Evolutionary conservation across 352 stramenopile genomes (phyloP).

Genomic region (Phytophthora sansomeana): DNA sequence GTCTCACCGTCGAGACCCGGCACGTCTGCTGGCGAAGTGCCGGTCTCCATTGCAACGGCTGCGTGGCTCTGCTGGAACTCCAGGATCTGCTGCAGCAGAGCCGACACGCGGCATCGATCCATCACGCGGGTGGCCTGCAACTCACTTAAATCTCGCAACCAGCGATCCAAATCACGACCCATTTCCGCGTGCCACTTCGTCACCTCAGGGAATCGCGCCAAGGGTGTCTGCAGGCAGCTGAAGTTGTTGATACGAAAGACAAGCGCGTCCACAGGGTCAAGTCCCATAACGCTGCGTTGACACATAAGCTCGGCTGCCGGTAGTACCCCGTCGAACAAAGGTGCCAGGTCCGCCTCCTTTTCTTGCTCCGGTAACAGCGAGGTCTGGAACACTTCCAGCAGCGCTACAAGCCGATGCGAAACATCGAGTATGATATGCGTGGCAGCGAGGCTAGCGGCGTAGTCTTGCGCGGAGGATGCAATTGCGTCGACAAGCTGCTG

Average conservation of each 20-base stretch:
- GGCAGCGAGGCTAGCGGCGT: slow-evolving; percentile 63
- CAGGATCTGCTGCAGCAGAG: slow-evolving; percentile 51
- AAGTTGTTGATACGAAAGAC: slow-evolving; percentile 82
- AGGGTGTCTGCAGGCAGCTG: slow-evolving; percentile 61
- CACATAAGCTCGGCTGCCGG: slow-evolving; percentile 62
- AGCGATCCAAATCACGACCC: slow-evolving; percentile 42
- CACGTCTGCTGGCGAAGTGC: slow-evolving; percentile 16
- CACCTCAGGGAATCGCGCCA: slow-evolving; percentile 57
- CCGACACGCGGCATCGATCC: slow-evolving; percentile 51
- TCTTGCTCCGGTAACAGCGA: slow-evolving; percentile 64
- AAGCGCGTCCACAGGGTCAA: slow-evolving; percentile 58
- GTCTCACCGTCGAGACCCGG: slow-evolving; percentile 54
- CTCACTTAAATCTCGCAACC: slow-evolving; percentile 53
- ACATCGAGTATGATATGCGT: slow-evolving; percentile 68
- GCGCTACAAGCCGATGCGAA: slow-evolving; percentile 56
- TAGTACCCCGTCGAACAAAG: slow-evolving; percentile 62
- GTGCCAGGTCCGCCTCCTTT: slow-evolving; percentile 56
- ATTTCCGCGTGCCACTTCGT: slow-evolving; percentile 47
- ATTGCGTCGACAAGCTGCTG: slow-evolving; percentile 56
- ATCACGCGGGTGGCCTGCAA: slow-evolving; percentile 54
- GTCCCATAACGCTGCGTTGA: slow-evolving; percentile 43
- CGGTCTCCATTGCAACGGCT: slow-evolving; percentile 4
- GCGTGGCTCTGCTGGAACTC: slow-evolving; percentile 43
- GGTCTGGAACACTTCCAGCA: slow-evolving; percentile 70
- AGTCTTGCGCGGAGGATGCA: slow-evolving; percentile 58